phyloP scores from a whole-genome alignment of 2,329 filamentous ascomycete species.

The Sordariomycetes sp. region DNA sequence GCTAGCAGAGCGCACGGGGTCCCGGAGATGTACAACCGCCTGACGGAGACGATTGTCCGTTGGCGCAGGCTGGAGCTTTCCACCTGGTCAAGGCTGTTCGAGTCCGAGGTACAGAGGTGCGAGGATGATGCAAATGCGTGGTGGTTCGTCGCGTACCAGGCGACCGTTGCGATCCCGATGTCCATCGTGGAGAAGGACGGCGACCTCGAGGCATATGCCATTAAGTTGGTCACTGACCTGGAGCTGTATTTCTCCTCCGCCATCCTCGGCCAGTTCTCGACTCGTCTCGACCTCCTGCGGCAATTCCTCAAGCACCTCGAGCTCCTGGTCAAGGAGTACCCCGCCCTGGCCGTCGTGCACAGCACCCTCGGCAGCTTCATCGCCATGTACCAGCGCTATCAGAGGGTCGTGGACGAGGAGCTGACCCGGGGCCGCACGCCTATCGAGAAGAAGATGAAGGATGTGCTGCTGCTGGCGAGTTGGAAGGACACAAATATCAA shows the following conservation, averaged over 20 bases:
- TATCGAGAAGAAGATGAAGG: slow-evolving; percentile 86
- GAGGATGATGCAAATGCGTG: slow-evolving; percentile 70
- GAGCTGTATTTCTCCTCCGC: slow-evolving; percentile 68
- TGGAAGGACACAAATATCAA: slow-evolving; percentile 98
- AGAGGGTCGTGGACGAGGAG: slow-evolving; percentile 47
- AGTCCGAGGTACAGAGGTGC: slow-evolving; percentile 67
- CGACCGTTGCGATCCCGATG: slow-evolving; percentile 63
- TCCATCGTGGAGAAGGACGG: slow-evolving; percentile 42
- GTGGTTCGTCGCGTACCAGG: slow-evolving; percentile 96
- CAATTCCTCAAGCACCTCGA: slow-evolving; percentile 53
- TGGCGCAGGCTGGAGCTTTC: slow-evolving; percentile 88
- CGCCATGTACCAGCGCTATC: slow-evolving; percentile 59
- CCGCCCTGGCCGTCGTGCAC: slow-evolving; percentile 41
- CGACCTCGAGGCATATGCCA: slow-evolving; percentile 48
- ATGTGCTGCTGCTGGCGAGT: slow-evolving; percentile 83
- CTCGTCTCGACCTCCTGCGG: slow-evolving; percentile 57
- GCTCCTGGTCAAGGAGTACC: slow-evolving; percentile 45
- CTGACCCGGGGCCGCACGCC: slow-evolving; percentile 54
- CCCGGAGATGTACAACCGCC: slow-evolving; percentile 54
- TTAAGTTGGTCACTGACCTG: slow-evolving; percentile 60
- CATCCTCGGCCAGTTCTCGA: slow-evolving; percentile 66
- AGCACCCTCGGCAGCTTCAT: slow-evolving; percentile 66
- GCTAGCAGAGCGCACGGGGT: slow-evolving; percentile 70
- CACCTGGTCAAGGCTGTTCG: slow-evolving; percentile 82
- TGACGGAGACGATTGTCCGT: slow-evolving; percentile 69